Conservation (phyloP, 2,329 filamentous ascomycete species). For the Trichophyton mentagrophytes region DNA sequence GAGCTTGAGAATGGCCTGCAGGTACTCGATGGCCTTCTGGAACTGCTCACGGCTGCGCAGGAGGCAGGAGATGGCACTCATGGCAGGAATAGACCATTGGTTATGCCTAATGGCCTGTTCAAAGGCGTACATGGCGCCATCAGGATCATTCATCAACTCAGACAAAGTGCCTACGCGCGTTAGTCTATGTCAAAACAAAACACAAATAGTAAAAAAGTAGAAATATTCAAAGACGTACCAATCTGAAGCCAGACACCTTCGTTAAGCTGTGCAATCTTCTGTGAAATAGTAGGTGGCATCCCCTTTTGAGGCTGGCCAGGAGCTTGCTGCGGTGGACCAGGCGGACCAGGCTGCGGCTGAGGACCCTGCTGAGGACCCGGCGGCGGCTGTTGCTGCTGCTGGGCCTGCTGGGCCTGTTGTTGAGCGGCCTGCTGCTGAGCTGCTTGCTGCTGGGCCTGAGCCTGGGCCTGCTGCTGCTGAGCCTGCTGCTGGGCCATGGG, state of each 20-base stretch:
- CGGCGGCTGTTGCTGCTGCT: constrained; percentile 29
- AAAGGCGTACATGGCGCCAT: constrained; percentile 81
- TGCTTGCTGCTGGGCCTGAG: constrained; percentile 22
- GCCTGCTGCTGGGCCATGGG: constrained; percentile 25
- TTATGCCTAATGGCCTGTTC: constrained; percentile 83
- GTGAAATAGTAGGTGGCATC: constrained; percentile 52
- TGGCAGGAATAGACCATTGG: constrained; percentile 72
- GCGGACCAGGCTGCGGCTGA: neutral
- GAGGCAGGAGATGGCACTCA: constrained; percentile 89
- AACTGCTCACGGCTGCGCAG: constrained; percentile 87
- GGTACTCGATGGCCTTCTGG: constrained; percentile 82
- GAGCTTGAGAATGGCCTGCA: constrained; percentile 80
- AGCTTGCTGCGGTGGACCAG: neutral
- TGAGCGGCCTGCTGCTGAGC: constrained; percentile 34
- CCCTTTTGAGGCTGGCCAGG: constrained; percentile 24
- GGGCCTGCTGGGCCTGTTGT: constrained; percentile 30
- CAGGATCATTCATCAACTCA: constrained; percentile 75
- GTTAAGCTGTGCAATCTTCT: constrained; percentile 66
- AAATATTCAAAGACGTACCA: constrained; percentile 47
- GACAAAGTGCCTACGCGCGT: constrained; percentile 59
- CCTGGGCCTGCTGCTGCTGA: constrained; percentile 31
- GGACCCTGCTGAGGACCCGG: neutral
- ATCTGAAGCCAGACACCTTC: constrained; percentile 87
- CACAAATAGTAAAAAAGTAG: constrained; percentile 9
- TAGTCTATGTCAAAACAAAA: constrained; percentile 13